phyloP scores from a whole-genome alignment of 768 basidiomycete genomes.

The Lepiota brunneoincarnata region DNA sequence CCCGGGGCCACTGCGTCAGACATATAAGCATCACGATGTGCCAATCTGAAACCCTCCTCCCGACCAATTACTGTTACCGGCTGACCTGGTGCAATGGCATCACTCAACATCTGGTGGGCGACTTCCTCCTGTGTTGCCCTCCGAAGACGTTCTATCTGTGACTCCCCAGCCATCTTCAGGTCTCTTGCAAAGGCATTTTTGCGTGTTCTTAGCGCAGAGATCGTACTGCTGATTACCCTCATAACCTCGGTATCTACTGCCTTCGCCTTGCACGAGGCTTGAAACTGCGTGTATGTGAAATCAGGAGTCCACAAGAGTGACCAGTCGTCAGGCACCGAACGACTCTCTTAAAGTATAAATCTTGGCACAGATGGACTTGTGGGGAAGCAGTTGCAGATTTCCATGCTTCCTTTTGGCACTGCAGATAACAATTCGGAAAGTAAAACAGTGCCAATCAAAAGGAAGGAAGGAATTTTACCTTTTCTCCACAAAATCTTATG shows the following conservation, averaged over 20 bases:
- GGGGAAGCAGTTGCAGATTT: constrained; percentile 9
- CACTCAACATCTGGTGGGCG: too few relatives aligned
- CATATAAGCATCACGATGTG: too few relatives aligned
- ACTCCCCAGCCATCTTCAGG: too few relatives aligned
- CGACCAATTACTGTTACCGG: too few relatives aligned
- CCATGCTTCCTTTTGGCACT: constrained; percentile 19
- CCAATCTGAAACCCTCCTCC: too few relatives aligned
- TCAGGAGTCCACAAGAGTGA: constrained; percentile 11
- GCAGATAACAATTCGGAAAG: background rate
- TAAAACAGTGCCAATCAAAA: background rate
- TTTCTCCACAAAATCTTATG: constrained; percentile 15
- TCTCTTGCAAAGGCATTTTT: too few relatives aligned
- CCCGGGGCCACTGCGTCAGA: too few relatives aligned
- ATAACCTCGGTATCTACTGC: constrained; percentile 7
- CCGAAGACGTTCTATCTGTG: too few relatives aligned
- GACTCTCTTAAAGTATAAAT: constrained; percentile 2
- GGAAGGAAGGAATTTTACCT: constrained; percentile 1
- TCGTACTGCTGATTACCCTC: constrained; percentile 8
- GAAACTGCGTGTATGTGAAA: constrained; percentile 12
- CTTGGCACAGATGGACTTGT: constrained; percentile 15
- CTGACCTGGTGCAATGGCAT: too few relatives aligned
- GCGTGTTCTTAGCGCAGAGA: background rate
- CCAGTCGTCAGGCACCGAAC: constrained; percentile 4
- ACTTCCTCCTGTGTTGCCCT: too few relatives aligned
- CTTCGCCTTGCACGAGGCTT: constrained; percentile 12